phyloP scores from a whole-genome alignment of 2,329 filamentous ascomycete species.

The Whalleya microplaca region DNA sequence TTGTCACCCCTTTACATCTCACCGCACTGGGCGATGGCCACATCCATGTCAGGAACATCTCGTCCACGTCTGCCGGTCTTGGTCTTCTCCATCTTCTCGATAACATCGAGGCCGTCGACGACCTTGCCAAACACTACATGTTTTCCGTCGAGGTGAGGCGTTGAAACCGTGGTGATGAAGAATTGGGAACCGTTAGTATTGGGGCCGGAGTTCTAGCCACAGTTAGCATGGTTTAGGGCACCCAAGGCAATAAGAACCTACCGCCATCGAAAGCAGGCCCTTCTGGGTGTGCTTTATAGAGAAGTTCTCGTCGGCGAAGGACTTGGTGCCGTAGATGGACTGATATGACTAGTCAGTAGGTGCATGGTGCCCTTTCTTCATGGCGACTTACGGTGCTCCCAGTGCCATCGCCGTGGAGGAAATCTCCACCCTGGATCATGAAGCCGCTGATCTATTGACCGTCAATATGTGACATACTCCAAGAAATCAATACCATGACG shows the following conservation, averaged over 20 bases:
- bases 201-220: constrained; percentile 76
- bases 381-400: constrained; percentile 62
- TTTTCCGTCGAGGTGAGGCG: constrained; percentile 87
- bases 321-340: constrained; percentile 83
- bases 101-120: constrained; percentile 85
- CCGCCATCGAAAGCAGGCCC: constrained; percentile 90
- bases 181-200: constrained; percentile 96
- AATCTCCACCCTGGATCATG: constrained; percentile 98
- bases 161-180: constrained; percentile 90
- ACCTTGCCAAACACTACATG: constrained; percentile 96
- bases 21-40: constrained; percentile 83
- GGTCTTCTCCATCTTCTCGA: constrained; percentile 89
- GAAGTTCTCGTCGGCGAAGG: constrained; percentile 93
- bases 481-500: constrained; percentile 39
- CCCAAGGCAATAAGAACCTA: constrained; percentile 50
- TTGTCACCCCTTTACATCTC: constrained; percentile 70
- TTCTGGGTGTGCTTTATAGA: constrained; percentile 74
- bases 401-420: constrained; percentile 89
- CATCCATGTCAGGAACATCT: constrained; percentile 84
- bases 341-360: constrained; percentile 13
- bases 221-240: constrained; percentile 4
- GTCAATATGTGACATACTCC: constrained; percentile 5
- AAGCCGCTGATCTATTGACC: constrained; percentile 80
- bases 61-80: constrained; percentile 74
- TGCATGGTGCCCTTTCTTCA: background rate